Conservation (phyloP, 1,139 yeast species). For the Geotrichum aggregatum region DNA sequence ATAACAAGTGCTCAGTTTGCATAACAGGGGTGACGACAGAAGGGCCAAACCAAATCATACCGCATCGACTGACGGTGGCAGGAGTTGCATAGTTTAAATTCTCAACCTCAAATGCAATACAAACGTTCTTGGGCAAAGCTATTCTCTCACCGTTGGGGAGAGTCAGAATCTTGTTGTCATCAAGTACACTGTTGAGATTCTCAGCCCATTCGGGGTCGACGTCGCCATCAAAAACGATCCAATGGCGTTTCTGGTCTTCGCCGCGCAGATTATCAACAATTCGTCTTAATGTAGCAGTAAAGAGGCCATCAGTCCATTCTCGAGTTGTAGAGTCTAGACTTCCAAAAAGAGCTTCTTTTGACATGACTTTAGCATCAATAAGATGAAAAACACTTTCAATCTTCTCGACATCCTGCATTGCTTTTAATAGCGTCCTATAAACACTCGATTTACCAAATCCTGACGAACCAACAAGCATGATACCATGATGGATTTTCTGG, state of each 20-base stretch:
- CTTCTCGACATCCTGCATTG: slow-evolving; percentile 42
- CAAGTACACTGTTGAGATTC: slow-evolving; percentile 81
- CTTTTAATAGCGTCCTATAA: slow-evolving; percentile 49
- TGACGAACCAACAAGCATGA: slow-evolving; percentile 74
- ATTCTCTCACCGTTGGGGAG: slow-evolving; percentile 88
- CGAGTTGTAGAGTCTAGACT: slow-evolving; percentile 67
- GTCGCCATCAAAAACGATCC: slow-evolving; percentile 92
- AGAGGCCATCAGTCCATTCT: slow-evolving; percentile 90
- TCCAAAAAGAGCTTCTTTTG: slow-evolving; percentile 69
- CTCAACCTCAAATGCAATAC: slow-evolving; percentile 74
- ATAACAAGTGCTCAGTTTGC: slow-evolving; percentile 28
- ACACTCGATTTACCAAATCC: slow-evolving; percentile 71
- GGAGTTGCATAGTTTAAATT: slow-evolving; percentile 66
- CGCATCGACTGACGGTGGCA: slow-evolving; percentile 92
- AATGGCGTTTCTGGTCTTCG: slow-evolving; percentile 52
- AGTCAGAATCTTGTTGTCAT: slow-evolving; percentile 77
- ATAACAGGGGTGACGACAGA: slow-evolving; percentile 36
- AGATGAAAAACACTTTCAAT: slow-evolving; percentile 44
- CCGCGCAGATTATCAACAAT: slow-evolving; percentile 58
- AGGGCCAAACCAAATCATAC: slow-evolving; percentile 70
- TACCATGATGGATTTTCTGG: slow-evolving; percentile 68
- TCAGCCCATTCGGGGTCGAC: slow-evolving; percentile 95
- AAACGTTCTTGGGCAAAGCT: slow-evolving; percentile 58
- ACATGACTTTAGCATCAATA: slow-evolving; percentile 72
- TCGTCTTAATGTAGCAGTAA: slow-evolving; percentile 64